Evolutionary conservation across 805 yeast genomes (phyloP).

Genomic region (Hanseniaspora pseudoguilliermondii): DNA sequence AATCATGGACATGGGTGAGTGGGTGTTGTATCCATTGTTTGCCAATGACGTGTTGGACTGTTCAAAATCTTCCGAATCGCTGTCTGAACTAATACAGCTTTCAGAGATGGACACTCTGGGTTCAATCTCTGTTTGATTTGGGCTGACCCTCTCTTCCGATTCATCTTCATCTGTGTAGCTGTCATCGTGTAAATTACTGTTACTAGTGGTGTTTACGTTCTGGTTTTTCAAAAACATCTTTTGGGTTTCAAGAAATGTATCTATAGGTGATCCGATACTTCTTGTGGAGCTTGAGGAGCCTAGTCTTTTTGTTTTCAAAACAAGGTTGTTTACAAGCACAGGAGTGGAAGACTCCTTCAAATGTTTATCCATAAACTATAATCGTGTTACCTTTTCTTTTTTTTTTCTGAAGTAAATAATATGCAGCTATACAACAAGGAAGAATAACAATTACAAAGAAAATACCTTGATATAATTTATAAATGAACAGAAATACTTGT

Average conservation of each 20-base stretch:
- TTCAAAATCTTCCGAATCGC: neutral
- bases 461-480: too few relatives aligned
- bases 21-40: neutral
- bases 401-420: too few relatives aligned
- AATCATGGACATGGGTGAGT: neutral
- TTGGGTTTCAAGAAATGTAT: conserved; percentile 6
- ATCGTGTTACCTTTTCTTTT: too few relatives aligned
- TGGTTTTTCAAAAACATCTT: neutral
- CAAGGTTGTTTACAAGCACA: neutral
- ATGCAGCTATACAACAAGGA: too few relatives aligned
- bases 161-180: neutral
- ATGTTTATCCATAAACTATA: neutral
- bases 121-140: neutral
- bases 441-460: too few relatives aligned
- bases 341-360: neutral
- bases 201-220: neutral
- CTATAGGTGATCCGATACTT: conserved; percentile 4
- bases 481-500: too few relatives aligned
- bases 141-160: too few relatives aligned
- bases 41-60: neutral
- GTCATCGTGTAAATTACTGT: neutral
- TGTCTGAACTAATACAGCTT: conserved; percentile 8
- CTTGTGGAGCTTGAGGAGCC: conserved; percentile 2
- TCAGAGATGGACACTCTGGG: conserved; percentile 5
- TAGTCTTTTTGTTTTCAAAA: conserved; percentile 3